These are phyloP conservation scores for Ustilago esculenta DNA, from an alignment of 1,284 basidiomycete species.

Conservation along the genomic window DNA sequence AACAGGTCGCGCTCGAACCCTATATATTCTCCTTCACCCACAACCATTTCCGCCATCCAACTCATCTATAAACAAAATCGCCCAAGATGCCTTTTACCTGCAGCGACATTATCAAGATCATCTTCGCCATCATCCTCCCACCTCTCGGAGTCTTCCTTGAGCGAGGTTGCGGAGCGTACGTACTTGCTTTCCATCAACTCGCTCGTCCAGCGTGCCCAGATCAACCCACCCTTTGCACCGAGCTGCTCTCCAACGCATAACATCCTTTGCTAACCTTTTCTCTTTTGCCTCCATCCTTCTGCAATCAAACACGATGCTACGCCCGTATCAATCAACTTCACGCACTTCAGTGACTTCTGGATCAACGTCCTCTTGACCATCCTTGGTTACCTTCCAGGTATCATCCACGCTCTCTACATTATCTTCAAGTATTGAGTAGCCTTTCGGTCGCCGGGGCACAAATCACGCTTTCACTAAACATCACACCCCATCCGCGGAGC, in stretches of 20 bases:
- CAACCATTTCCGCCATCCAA: no score
- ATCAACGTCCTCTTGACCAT: conserved; percentile 59
- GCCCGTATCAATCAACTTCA: no score
- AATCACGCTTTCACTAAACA: no score
- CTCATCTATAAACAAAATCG: background rate
- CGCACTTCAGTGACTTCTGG: conserved; percentile 40
- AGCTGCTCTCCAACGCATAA: no score
- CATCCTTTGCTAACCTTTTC: background rate
- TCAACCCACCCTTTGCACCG: no score
- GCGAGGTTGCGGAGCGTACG: conserved; percentile 44
- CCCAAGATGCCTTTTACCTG: conserved; percentile 61
- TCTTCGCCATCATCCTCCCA: conserved; percentile 48
- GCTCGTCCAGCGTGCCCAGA: no score
- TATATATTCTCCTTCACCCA: no score
- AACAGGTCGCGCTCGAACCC: no score
- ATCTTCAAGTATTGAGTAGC: conserved; percentile 57
- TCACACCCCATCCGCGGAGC: no score
- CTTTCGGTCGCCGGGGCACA: no score
- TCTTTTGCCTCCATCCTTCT: background rate
- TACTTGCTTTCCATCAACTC: conserved; percentile 1
- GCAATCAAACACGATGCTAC: no score
- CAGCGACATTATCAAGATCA: conserved; percentile 54
- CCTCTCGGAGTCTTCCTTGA: conserved; percentile 51
- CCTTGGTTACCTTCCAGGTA: conserved; percentile 57
- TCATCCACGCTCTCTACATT: conserved; percentile 62